Base-by-base conservation (phyloP, 805 yeast species). In the Candida pseudofarinosa region DNA sequence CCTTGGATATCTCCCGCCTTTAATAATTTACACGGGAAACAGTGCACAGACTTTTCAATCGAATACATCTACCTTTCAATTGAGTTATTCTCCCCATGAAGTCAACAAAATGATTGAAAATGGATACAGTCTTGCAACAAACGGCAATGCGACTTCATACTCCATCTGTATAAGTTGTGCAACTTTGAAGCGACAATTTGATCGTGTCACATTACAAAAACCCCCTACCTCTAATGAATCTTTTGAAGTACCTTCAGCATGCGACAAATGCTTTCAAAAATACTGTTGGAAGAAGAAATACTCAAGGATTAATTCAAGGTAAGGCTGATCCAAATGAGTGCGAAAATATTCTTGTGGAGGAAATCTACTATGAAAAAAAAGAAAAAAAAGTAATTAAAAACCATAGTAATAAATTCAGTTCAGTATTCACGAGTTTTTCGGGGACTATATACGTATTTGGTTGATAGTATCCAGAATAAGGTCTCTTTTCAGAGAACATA, bases 1-100 rank as follows among this genome's bases (percentile, higher is more conserved):
- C 7, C 13, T n/a, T n/a, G 6, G 8, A 14, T 59, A 60, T 45
- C 36, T 71, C 12, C 81, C 82, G 2, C 86, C 87, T 0, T 53
- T 81, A 31, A 64, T 81, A 14, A 69, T 81, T 0, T 80, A 80
- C 50, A 61, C 67, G 39, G 72, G 78, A 3, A 81, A 81, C 51
- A 51, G 63, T 2, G 47, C 67, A 18, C 63, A 67, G 39, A 56
- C 73, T 0, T 76, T 58, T 45, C 46, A 57, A 0, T 71, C 85
- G 2, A 81, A 81, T 53, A 72, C 75, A 0, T 80, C 85, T 1
- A 81, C 86, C 0, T 81, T 81, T 57, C 75, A 78, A 48, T 56
- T 78, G 38, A 69, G 73, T 17, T 81, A 79, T 54, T 67, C 65
- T 2, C 53, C 59, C 10, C 54, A 52, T 0, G 85, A 81, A 52